Conservation (phyloP, 306 rosid genomes). For the Ormosia emarginata region DNA sequence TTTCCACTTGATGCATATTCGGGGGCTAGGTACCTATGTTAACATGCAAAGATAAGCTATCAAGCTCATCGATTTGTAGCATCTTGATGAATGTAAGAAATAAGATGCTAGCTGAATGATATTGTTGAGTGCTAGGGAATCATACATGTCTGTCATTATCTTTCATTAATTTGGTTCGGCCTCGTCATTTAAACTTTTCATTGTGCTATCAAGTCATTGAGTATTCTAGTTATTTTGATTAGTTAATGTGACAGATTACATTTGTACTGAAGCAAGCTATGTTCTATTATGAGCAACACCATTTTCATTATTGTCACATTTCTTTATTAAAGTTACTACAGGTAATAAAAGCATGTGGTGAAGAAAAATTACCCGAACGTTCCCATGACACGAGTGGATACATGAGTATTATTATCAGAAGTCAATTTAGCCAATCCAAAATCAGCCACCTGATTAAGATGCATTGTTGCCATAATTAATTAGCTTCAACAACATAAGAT, state of each 20-base stretch:
- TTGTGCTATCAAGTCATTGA: background rate
- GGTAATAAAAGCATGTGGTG: background rate
- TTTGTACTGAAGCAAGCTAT: background rate
- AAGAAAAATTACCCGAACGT: constrained; percentile 69
- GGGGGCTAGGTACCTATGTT: constrained; percentile 84
- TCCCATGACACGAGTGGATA: constrained; percentile 92
- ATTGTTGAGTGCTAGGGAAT: background rate
- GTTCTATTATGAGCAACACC: background rate
- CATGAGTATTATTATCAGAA: constrained; percentile 75
- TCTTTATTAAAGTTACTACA: background rate
- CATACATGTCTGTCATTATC: background rate
- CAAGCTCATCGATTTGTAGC: background rate
- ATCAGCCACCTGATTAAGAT: constrained; percentile 75
- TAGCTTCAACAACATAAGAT: background rate
- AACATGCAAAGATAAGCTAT: background rate
- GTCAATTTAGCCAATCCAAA: constrained; percentile 88
- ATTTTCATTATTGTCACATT: background rate
- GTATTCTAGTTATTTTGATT: background rate
- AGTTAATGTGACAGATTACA: background rate
- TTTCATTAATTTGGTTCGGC: background rate
- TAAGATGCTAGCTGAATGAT: background rate
- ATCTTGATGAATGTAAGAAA: background rate
- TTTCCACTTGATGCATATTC: constrained; percentile 97
- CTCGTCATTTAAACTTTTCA: background rate
- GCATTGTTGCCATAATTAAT: background rate